Conservation (phyloP, 495 filamentous ascomycete species). For the Hypoxylon lienhwacheense region DNA sequence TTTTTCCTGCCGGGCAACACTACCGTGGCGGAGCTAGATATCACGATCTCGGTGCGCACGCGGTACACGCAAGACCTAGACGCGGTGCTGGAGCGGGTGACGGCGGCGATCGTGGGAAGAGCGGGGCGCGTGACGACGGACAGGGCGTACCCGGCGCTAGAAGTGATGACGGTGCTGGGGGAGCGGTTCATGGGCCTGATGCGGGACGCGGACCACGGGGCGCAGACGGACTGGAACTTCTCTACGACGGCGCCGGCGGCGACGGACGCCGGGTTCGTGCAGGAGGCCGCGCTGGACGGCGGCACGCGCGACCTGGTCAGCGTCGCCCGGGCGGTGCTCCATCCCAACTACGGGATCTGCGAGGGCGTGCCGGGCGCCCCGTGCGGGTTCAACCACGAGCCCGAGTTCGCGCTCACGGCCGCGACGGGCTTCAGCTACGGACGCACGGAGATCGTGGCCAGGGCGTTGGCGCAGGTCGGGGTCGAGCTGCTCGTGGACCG, state of each 20-base stretch:
- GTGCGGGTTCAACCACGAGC: slow-evolving; percentile 52
- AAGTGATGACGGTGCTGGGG: slow-evolving; percentile 21
- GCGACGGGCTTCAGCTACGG: slow-evolving; percentile 52
- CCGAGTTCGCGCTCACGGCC: slow-evolving; percentile 53
- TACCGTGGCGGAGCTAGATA: slow-evolving; percentile 27
- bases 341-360: slow-evolving; percentile 55
- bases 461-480: slow-evolving; percentile 50
- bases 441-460: slow-evolving; percentile 50
- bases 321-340: slow-evolving; percentile 54
- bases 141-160: slow-evolving; percentile 30
- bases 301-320: slow-evolving; percentile 39
- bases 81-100: slow-evolving; percentile 17
- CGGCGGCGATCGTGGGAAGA: slow-evolving; percentile 4
- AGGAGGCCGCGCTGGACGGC: slow-evolving; percentile 46
- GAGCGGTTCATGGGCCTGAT: slow-evolving; percentile 22
- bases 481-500: slow-evolving; percentile 45
- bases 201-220: slow-evolving; percentile 47
- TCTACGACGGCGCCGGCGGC: slow-evolving; percentile 32
- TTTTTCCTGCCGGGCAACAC: slow-evolving; percentile 35
- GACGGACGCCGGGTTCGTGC: slow-evolving; percentile 33
- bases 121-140: slow-evolving; percentile 19
- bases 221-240: slow-evolving; percentile 48
- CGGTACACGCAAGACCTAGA: slow-evolving; percentile 28
- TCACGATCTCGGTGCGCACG: slow-evolving; percentile 29
- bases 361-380: slow-evolving; percentile 19